Evolutionary conservation across 2,329 filamentous ascomycete species (phyloP).

Genomic region (Rasamsonia emersonii): DNA sequence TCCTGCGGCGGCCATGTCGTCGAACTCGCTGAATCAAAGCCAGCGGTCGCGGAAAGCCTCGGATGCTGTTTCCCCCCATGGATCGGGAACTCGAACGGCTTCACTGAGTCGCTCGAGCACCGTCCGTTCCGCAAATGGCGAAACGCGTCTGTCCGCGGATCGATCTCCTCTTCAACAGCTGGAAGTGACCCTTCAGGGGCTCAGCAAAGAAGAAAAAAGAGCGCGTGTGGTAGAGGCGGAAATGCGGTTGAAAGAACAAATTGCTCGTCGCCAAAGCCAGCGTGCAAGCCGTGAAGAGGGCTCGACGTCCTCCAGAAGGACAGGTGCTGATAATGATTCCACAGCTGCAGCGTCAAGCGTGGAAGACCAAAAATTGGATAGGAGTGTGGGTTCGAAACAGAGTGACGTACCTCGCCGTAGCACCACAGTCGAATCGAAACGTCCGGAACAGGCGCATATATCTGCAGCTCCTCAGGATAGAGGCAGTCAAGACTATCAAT

Average conservation of each 20-base stretch:
- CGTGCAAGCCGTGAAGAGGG: constrained; percentile 8
- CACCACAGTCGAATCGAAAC: constrained; percentile 11
- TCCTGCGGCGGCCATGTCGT: constrained; percentile 2
- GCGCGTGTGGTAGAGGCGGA: constrained; percentile 79
- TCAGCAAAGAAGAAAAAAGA: constrained; percentile 92
- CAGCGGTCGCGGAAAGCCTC: constrained; percentile 7
- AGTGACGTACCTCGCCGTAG: constrained; percentile 10
- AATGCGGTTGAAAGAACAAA: constrained; percentile 54
- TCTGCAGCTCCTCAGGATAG: constrained; percentile 8
- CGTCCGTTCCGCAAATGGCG: constrained; percentile 19
- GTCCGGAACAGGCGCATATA: constrained; percentile 9
- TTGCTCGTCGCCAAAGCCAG: constrained; percentile 23
- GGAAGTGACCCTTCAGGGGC: constrained; percentile 80
- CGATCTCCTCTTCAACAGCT: constrained; percentile 88
- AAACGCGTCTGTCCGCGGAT: constrained; percentile 59
- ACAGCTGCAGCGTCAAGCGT: constrained; percentile 4
- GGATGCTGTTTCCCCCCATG: constrained; percentile 9
- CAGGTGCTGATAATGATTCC: constrained; percentile 2
- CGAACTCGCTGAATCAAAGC: constrained; percentile 5
- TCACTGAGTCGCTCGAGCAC: constrained; percentile 24
- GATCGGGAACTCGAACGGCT: constrained; percentile 14
- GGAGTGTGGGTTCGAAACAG: constrained; percentile 9
- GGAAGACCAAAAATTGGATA: constrained; percentile 10
- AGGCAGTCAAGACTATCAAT: constrained; percentile 8
- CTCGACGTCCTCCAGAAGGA: constrained; percentile 7